Evolutionary conservation across 1,139 yeast species (phyloP).

Genomic region (Hyphopichia fennica): DNA sequence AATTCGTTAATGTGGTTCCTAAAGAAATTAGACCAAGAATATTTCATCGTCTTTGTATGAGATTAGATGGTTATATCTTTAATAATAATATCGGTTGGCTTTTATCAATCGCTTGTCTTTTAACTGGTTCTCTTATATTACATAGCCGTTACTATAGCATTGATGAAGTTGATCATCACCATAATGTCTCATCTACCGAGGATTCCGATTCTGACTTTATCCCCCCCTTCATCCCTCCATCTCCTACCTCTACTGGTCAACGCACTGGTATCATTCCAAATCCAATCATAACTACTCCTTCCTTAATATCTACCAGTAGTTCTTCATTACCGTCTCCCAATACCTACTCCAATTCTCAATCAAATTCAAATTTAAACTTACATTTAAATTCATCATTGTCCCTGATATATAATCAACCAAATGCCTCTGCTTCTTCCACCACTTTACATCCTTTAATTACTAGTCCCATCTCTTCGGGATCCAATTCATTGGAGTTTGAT

Average conservation of each 20-base stretch:
- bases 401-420: not conserved
- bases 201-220: too few relatives aligned
- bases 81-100: slow-evolving; percentile 1
- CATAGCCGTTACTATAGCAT: not conserved
- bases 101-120: not conserved
- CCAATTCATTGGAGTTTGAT: slow-evolving; percentile 1
- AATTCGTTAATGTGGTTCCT: slow-evolving; percentile 1
- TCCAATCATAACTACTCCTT: not conserved
- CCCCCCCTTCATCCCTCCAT: not conserved
- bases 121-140: not conserved
- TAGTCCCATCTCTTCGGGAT: slow-evolving; percentile 1
- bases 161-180: not conserved
- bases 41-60: slow-evolving; percentile 5
- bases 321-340: not conserved
- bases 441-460: slow-evolving; percentile 1
- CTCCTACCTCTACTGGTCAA: not conserved
- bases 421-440: not conserved
- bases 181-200: too few relatives aligned
- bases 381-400: not conserved
- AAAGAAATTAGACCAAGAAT: slow-evolving; percentile 2
- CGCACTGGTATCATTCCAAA: not conserved
- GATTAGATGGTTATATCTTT: slow-evolving; percentile 5
- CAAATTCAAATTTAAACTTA: not conserved
- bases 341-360: not conserved
- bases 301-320: not conserved